Evolutionary conservation across 2,329 filamentous ascomycete genomes (phyloP).

Genomic region (Penicillium paneum): DNA sequence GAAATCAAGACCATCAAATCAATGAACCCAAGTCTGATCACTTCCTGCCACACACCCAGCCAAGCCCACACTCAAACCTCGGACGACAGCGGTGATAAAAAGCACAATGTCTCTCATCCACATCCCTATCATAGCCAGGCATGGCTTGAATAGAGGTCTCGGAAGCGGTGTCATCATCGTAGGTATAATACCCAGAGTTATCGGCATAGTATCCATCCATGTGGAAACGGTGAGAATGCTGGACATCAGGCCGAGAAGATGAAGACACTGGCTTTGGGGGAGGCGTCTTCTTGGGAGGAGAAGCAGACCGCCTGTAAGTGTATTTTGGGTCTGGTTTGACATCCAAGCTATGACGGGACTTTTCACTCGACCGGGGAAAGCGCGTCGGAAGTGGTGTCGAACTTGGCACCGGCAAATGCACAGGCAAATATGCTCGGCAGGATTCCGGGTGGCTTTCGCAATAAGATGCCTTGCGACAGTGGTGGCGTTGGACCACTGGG

Average conservation of each 20-base stretch:
- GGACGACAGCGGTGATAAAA: conserved; percentile 5
- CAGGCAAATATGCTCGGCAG: background rate
- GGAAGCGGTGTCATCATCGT: background rate
- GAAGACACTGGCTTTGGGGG: background rate
- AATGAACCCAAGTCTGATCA: background rate
- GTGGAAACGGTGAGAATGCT: background rate
- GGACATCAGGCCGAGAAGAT: background rate
- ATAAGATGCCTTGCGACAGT: conserved; percentile 1
- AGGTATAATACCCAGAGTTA: background rate
- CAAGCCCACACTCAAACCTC: background rate
- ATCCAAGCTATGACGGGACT: background rate
- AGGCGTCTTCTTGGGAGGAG: background rate
- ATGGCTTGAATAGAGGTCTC: background rate
- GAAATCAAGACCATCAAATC: background rate
- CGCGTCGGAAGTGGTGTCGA: background rate
- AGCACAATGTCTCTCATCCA: background rate
- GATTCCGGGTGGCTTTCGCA: conserved; percentile 1
- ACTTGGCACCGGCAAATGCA: background rate
- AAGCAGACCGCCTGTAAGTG: background rate
- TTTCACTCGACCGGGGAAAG: background rate
- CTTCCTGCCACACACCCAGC: conserved; percentile 6
- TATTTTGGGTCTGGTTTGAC: background rate
- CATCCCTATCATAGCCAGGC: background rate
- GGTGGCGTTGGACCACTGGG: background rate
- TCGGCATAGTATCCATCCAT: background rate